Base-by-base conservation (phyloP, 2,329 filamentous ascomycete genomes). In the Penicillium sp. region DNA sequence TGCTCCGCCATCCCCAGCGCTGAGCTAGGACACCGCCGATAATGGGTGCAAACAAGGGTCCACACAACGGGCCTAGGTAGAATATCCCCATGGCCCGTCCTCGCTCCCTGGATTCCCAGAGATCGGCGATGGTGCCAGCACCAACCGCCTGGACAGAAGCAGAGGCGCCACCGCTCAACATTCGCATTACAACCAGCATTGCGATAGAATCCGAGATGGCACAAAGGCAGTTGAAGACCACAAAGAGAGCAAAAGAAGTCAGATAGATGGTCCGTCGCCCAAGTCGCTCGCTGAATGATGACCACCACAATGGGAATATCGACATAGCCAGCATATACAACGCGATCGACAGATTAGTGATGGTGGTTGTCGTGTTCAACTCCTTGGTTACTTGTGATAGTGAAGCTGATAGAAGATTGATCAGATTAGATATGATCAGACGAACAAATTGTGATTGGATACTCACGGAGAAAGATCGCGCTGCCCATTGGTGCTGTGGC, bases 301-400 rank as follows among this genome's bases (percentile, higher is more conserved):
- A 90, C 89, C 89, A 94, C 90, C 90, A 94, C 0, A 95, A 79
- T 0, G 90, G 90, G 63, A 92, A 93, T 43, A 94, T 90, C 53
- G 86, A 84, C 89, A 94, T 90, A 64, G 83, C 79, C 5, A 94
- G 79, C 89, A 94, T 91, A 71, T 92, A 94, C 55, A 93, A 74
- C 0, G 90, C 88, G 0, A 94, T 83, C 0, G 87, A 87, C 55
- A 94, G 69, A 71, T 94, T 95, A 53, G 87, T 85, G 16, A 90
- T 76, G 1, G 89, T 88, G 14, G 83, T 73, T 0, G 82, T 82
- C 13, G 85, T 81, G 61, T 86, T 62, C 42, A 94, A 78, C 22
- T 89, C 85, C 4, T 68, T 66, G 0, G 86, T 76, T 55, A 94
- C 83, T 40, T 87, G 78, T 2, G 81, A 77, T 2, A 94, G 81